Evolutionary conservation across 1,139 yeast species (phyloP), one percentile per base, ranked within the genome.

Genomic region (Ogataea hybrid): DNA sequence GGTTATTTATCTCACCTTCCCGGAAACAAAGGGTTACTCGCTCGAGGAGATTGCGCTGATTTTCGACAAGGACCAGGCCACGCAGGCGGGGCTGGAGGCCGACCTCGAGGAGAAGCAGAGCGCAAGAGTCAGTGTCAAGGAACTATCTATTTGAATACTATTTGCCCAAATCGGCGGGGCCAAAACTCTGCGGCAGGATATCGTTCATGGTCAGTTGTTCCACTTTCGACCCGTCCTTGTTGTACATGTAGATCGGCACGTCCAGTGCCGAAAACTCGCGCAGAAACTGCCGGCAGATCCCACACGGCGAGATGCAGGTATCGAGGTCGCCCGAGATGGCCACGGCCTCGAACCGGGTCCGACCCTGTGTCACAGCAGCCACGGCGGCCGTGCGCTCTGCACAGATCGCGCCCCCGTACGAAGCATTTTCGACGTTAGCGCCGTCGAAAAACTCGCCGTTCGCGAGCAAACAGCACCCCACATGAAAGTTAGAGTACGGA

Each of bases 401-500:
- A 62, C 98, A 92, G 14, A 89, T 80, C 2, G 85, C 75, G 0
- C 84, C 97, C 0, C 71, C 94, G 57, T 85, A 90, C 32, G 94
- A 81, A 3, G 97, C 97, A 59, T 90, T 92, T 60, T 92, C 98
- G 20, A 92, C 80, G 54, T 92, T 92, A 37, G 95, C 95, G 4
- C 97, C 98, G 10, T 65, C 61, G 27, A 82, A 65, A 35, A 61
- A 68, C 16, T 68, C 65, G 3, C 79, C 84, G 8, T 69, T 64
- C 1, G 59, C 59, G 25, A 85, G 57, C 1, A 90, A 56, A 2
- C 82, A 78, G 41, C 96, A 87, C 0, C 97, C n/a, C n/a, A n/a
- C n/a, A n/a, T n/a, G n/a, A n/a, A n/a, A n/a, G n/a, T n/a, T n/a
- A n/a, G n/a, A n/a, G n/a, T n/a, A n/a, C n/a, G n/a, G n/a, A n/a